These are phyloP conservation scores for Syncephalastrum racemosum DNA, from an alignment of 371 early-diverging fungal species.

Conservation along the genomic window DNA sequence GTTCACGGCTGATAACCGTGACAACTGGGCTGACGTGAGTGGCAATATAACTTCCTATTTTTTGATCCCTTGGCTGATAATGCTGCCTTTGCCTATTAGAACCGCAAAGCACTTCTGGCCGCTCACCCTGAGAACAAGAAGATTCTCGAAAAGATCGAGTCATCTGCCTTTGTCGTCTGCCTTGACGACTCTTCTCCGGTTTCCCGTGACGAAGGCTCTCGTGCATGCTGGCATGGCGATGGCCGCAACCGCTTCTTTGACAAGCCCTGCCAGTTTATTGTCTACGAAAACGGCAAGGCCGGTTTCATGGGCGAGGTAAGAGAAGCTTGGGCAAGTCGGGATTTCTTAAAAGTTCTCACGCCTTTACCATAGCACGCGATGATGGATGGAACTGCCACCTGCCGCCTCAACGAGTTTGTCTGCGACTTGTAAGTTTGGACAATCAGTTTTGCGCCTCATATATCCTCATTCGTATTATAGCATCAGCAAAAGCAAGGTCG, in stretches of 20 bases:
- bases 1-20: slow-evolving; percentile 91
- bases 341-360: background rate
- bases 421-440: slow-evolving; percentile 40
- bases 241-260: slow-evolving; percentile 95
- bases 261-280: slow-evolving; percentile 91
- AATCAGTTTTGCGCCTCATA: no score
- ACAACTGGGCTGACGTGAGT: slow-evolving; percentile 87
- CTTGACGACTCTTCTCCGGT: slow-evolving; percentile 84
- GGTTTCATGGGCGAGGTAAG: slow-evolving; percentile 87
- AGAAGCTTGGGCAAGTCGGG: background rate
- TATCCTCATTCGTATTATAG: background rate
- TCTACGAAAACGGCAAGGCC: slow-evolving; percentile 94
- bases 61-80: slow-evolving; percentile 4
- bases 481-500: background rate
- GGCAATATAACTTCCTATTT: background rate
- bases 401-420: slow-evolving; percentile 74
- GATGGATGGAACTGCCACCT: slow-evolving; percentile 95
- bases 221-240: slow-evolving; percentile 91
- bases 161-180: slow-evolving; percentile 82
- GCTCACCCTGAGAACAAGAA: slow-evolving; percentile 69
- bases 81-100: slow-evolving; percentile 24
- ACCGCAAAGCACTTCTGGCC: slow-evolving; percentile 63
- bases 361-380: slow-evolving; percentile 70
- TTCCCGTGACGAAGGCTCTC: slow-evolving; percentile 78
- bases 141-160: slow-evolving; percentile 80